Conservation (phyloP, 192 early-diverging fungal species). For the Fimicolochytrium jonesii region DNA sequence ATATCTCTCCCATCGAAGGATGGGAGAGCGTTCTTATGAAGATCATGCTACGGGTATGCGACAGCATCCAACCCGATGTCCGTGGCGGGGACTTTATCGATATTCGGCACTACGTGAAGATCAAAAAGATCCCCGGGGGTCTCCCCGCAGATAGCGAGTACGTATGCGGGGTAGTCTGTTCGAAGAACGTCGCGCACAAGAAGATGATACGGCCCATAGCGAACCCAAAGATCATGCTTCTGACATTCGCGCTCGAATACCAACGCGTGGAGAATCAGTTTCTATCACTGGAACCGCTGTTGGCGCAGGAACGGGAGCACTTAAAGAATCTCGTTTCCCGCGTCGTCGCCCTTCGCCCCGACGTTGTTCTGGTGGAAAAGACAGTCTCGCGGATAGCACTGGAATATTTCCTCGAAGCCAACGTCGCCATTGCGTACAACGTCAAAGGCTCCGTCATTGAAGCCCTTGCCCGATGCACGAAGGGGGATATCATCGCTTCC, state of each 20-base stretch:
- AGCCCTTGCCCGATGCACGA: constrained; percentile 80
- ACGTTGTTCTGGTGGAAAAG: constrained; percentile 77
- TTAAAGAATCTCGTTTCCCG: constrained; percentile 73
- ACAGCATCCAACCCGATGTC: constrained; percentile 60
- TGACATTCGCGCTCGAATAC: constrained; percentile 85
- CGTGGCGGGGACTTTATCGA: constrained; percentile 77
- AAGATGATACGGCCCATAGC: constrained; percentile 68
- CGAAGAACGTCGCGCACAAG: constrained; percentile 90
- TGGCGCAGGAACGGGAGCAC: constrained; percentile 82
- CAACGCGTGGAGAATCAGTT: constrained; percentile 68
- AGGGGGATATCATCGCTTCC: constrained; percentile 75
- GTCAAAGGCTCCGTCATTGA: constrained; percentile 85
- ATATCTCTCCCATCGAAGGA: constrained; percentile 41
- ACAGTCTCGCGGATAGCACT: constrained; percentile 80
- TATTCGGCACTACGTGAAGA: constrained; percentile 81
- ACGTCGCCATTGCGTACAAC: constrained; percentile 77
- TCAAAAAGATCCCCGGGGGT: constrained; percentile 93
- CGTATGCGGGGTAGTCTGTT: constrained; percentile 86
- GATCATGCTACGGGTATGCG: constrained; percentile 62
- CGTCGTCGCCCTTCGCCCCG: constrained; percentile 70
- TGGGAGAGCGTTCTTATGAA: constrained; percentile 74
- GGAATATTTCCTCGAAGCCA: constrained; percentile 72
- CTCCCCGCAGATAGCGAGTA: constrained; percentile 72
- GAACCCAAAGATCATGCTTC: constrained; percentile 77
- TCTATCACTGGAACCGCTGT: constrained; percentile 73